Evolutionary conservation across 345 rosid species (phyloP).

Genomic region (Pistacia vera): DNA sequence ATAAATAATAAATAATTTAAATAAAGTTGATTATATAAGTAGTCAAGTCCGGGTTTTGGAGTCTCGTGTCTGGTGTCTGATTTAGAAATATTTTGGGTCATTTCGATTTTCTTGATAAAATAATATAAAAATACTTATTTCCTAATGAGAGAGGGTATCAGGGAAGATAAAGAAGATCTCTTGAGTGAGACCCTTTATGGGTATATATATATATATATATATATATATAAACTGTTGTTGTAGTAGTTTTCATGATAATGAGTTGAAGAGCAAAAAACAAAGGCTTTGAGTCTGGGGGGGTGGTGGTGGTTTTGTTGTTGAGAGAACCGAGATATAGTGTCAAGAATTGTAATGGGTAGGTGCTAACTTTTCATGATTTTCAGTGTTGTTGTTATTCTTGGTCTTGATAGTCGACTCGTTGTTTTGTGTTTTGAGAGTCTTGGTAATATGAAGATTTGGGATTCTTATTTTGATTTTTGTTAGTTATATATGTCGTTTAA

Average conservation of each 20-base stretch:
- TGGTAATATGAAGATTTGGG: constrained; percentile 4
- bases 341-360: constrained; percentile 56
- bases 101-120: constrained; percentile 7
- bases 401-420: background rate
- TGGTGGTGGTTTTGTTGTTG: constrained; percentile 6
- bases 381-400: constrained; percentile 5
- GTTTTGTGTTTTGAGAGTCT: constrained; percentile 11
- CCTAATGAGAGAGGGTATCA: constrained; percentile 26
- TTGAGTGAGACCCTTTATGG: constrained; percentile 18
- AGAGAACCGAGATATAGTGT: constrained; percentile 29
- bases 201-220: constrained; percentile 22
- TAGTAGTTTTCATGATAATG: constrained; percentile 6
- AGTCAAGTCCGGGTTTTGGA: constrained; percentile 64
- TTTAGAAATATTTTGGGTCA: background rate
- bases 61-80: constrained; percentile 68
- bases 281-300: background rate
- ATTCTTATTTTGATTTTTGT: background rate
- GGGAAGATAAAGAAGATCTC: constrained; percentile 26
- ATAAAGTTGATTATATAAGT: background rate
- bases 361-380: constrained; percentile 25
- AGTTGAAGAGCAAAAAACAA: background rate
- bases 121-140: constrained; percentile 21
- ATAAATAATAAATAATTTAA: background rate
- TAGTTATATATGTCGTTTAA: constrained; percentile 19
- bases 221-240: constrained; percentile 32